Evolutionary conservation across 148 eudicot species (phyloP).

Genomic region (Persicaria tinctoria): DNA sequence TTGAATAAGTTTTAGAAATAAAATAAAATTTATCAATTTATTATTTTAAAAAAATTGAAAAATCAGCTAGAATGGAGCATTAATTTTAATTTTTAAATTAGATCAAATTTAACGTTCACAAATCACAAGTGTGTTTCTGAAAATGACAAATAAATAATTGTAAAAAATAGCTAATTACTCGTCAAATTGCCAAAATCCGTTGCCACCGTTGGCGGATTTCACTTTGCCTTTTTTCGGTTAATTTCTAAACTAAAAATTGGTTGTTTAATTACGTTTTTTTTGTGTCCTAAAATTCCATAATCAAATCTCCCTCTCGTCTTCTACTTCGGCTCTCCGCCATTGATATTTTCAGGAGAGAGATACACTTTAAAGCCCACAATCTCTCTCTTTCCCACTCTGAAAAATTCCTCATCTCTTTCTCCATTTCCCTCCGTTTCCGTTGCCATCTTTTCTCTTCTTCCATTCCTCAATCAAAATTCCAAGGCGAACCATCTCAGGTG

Average conservation of each 20-base stretch:
- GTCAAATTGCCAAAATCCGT: not conserved
- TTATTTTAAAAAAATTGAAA: too few relatives aligned
- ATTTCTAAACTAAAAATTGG: not conserved
- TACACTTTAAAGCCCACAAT: not conserved
- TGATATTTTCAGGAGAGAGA: constrained; percentile 2
- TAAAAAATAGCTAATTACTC: not conserved
- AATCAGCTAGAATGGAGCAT: too few relatives aligned
- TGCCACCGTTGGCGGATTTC: not conserved
- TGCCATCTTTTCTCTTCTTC: not conserved
- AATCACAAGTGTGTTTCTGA: not conserved
- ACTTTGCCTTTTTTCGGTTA: not conserved
- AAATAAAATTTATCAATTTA: too few relatives aligned
- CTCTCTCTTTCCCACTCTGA: not conserved
- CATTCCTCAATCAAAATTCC: not conserved
- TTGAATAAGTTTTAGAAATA: too few relatives aligned
- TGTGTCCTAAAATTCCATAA: constrained; percentile 1
- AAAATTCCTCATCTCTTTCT: not conserved
- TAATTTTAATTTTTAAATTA: too few relatives aligned
- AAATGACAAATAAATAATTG: not conserved
- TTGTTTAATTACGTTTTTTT: not conserved
- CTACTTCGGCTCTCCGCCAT: constrained; percentile 10
- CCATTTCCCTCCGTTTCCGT: not conserved
- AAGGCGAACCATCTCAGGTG: not conserved
- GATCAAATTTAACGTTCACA: too few relatives aligned
- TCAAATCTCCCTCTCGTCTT: not conserved